Conservation (phyloP, 2,329 filamentous ascomycete species). For the Arthroderma uncinatum region DNA sequence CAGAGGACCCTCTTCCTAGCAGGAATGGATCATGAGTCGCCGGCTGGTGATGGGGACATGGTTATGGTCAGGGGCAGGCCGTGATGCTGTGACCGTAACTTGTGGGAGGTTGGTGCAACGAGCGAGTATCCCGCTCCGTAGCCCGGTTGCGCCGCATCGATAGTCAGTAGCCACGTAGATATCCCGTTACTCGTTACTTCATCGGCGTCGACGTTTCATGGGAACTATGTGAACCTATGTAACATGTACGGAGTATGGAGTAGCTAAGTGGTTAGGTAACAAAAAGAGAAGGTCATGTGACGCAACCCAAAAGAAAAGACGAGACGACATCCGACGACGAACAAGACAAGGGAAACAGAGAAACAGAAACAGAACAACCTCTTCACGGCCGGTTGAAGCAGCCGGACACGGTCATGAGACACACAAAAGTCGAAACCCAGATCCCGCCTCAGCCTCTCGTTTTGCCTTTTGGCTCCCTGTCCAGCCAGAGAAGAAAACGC, state of each 20-base stretch:
- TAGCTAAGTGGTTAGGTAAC: not conserved
- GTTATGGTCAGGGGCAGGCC: slow-evolving; percentile 2
- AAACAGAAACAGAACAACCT: not conserved
- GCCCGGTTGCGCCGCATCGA: not conserved
- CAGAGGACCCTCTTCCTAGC: not conserved
- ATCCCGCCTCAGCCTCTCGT: slow-evolving; percentile 1
- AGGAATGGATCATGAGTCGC: not conserved
- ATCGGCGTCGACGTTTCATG: not conserved
- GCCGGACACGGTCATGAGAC: slow-evolving; percentile 1
- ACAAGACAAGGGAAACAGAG: not conserved
- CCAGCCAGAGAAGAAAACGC: not conserved
- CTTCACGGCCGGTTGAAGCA: not conserved
- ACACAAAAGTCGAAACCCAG: not conserved
- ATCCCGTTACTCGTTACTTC: not conserved
- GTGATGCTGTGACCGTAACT: not conserved
- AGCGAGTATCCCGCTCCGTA: not conserved
- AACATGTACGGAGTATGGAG: too few species aligned
- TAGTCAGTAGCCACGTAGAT: not conserved
- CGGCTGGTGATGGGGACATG: not conserved
- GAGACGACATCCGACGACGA: not conserved
- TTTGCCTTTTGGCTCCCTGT: not conserved
- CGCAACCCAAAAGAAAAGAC: not conserved
- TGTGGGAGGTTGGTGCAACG: not conserved
- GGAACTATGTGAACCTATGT: too few species aligned
- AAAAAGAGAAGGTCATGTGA: not conserved